A percentile compares a stretch with the other conserved stretches of the same genome.
Evolutionary conservation across 2,329 filamentous ascomycete species (phyloP).

Genomic region (Claviceps sp.): DNA sequence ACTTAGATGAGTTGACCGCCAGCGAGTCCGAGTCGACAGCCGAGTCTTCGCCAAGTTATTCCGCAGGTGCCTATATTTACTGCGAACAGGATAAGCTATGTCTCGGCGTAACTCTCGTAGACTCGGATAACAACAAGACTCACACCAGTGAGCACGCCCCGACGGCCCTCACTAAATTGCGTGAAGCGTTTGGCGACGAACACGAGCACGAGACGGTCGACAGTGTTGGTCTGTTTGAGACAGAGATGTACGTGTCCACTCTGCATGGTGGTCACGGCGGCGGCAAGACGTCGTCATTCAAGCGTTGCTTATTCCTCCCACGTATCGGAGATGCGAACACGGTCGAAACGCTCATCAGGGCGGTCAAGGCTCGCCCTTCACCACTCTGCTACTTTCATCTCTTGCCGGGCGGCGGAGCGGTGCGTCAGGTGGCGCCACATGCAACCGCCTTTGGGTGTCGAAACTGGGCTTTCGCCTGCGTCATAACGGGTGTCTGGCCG

Average conservation of each 20-base stretch:
- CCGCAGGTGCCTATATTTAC: background rate
- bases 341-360: constrained; percentile 24
- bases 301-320: constrained; percentile 49
- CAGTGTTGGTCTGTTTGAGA: constrained; percentile 37
- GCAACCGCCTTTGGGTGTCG: constrained; percentile 48
- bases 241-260: constrained; percentile 45
- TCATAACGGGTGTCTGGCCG: constrained; percentile 49
- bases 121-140: background rate
- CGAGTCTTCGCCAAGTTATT: background rate
- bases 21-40: background rate
- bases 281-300: constrained; percentile 50
- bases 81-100: background rate
- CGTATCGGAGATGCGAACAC: constrained; percentile 24
- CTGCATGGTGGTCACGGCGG: constrained; percentile 45
- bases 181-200: constrained; percentile 21
- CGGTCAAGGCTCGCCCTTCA: constrained; percentile 35
- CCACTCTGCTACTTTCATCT: constrained; percentile 48
- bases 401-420: constrained; percentile 42
- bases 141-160: background rate
- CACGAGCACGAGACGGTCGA: constrained; percentile 26
- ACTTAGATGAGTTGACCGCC: background rate
- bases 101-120: background rate
- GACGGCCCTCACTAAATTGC: background rate
- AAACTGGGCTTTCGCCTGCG: constrained; percentile 51
- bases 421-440: constrained; percentile 28